These are phyloP conservation scores for Alternaria conjuncta DNA, from an alignment of 2,329 filamentous ascomycete species.

Conservation along the genomic window DNA sequence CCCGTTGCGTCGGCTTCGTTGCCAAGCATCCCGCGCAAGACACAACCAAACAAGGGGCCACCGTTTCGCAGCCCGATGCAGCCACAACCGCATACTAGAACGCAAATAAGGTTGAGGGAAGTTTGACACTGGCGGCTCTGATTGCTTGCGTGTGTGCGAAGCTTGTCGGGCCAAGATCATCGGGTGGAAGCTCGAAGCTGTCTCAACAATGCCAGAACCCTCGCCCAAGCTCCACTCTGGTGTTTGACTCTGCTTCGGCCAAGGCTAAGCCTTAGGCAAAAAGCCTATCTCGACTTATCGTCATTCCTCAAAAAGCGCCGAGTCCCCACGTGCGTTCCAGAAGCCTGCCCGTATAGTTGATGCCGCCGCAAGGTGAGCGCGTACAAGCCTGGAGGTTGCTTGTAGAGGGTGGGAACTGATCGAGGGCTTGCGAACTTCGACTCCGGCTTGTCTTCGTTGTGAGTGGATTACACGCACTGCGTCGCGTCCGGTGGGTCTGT, in stretches of 20 bases:
- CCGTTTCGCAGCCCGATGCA: slow-evolving; percentile 31
- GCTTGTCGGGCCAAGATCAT: slow-evolving; percentile 18
- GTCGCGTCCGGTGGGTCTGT: slow-evolving; percentile 6
- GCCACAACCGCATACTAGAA: slow-evolving; percentile 25
- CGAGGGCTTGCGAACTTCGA: not conserved
- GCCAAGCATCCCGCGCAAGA: slow-evolving; percentile 45
- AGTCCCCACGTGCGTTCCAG: slow-evolving; percentile 5
- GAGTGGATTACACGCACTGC: not conserved
- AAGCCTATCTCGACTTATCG: slow-evolving; percentile 21
- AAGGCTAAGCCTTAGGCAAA: slow-evolving; percentile 32
- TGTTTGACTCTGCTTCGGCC: slow-evolving; percentile 27
- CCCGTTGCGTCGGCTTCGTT: slow-evolving; percentile 32
- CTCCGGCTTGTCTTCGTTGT: not conserved
- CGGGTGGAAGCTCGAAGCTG: slow-evolving; percentile 9
- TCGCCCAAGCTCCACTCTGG: slow-evolving; percentile 23
- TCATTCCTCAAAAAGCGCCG: slow-evolving; percentile 10
- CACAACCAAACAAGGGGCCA: slow-evolving; percentile 29
- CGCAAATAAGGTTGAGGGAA: slow-evolving; percentile 20
- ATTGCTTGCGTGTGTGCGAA: slow-evolving; percentile 21
- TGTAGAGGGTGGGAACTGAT: not conserved
- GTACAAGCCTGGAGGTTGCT: not conserved
- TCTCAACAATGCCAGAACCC: slow-evolving; percentile 27
- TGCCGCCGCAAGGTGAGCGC: slow-evolving; percentile 1
- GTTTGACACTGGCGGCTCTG: slow-evolving; percentile 16
- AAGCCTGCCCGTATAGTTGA: slow-evolving; percentile 1